Conservation (phyloP, 228 moss, liverwort and hornwort species). For the Sphagnum magellanicum region DNA sequence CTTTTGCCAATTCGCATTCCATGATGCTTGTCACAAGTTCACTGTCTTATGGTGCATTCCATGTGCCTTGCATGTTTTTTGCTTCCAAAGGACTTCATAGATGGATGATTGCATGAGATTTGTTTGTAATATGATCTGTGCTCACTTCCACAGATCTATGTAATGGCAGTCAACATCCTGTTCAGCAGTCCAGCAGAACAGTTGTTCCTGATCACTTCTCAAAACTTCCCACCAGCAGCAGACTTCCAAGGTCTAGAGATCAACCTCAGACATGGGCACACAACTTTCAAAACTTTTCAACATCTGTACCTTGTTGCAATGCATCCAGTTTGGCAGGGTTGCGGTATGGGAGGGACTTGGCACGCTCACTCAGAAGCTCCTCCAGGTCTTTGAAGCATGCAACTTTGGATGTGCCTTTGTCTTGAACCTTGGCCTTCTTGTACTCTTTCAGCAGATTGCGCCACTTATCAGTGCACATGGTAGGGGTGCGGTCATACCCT, state of each 20-base stretch:
- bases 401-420: conserved; percentile 86
- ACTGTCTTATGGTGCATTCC: too few species aligned
- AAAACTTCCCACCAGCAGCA: not conserved
- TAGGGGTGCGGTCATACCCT: conserved; percentile 88
- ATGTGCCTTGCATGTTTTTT: too few species aligned
- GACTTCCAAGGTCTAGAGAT: not conserved
- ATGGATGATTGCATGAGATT: too few species aligned
- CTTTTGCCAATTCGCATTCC: too few species aligned
- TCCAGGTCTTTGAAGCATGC: conserved; percentile 95
- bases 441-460: conserved; percentile 95
- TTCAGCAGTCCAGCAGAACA: not conserved
- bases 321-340: conserved; percentile 64
- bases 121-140: too few species aligned
- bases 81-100: too few species aligned
- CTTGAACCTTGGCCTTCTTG: conserved; percentile 88
- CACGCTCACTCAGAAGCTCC: conserved; percentile 78
- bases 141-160: not conserved
- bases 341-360: conserved; percentile 64
- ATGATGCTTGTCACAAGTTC: too few species aligned
- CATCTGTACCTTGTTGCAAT: conserved; percentile 45
- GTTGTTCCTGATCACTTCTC: not conserved
- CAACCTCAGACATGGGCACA: not conserved
- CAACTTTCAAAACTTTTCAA: not conserved
- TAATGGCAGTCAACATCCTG: not conserved
- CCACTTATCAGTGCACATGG: conserved; percentile 99